Evolutionary conservation across 78 protist genomes (phyloP), one percentile per base, ranked within the genome.

Genomic region (Emiliania huxleyi): DNA sequence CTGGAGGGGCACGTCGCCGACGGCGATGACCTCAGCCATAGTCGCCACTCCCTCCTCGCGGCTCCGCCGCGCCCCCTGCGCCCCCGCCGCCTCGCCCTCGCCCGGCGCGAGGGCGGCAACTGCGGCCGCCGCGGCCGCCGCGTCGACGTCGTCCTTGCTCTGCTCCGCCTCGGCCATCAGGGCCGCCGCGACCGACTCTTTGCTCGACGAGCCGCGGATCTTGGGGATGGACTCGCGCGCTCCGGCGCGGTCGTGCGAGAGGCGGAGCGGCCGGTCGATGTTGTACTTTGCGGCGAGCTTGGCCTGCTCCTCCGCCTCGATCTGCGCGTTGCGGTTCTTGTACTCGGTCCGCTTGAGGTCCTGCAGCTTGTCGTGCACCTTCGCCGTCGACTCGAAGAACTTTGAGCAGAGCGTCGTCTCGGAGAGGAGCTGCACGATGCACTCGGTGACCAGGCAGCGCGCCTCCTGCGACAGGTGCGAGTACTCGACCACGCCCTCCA

Each of bases 261-360:
- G 81, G 33, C 21, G 5, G 42, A 22, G 21, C 21, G 81, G 81
- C 35, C 81, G 81, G 43, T 6, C 21, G 81, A 71, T 71, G 81
- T 71, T 71, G 42, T 71, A 71, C 81, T 71, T 71, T 15, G 42
- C 43, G 18, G 81, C 81, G 33, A 71, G 42, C 42, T 71, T 71
- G 19, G 81, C 81, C 81, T 71, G 81, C 81, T 71, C 81, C 42
- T 71, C 81, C 18, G 42, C 4, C 81, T 71, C 81, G 37, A 71
- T 71, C 81, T n/a, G 37, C 35, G 81, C 81, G 81, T 71, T 71
- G 81, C 81, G 81, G 21, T n/a, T 35, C 81, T 71, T 71, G 81
- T 71, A 71, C 81, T 71, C 81, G 19, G 5, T 6, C 45, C 81
- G 37, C 42, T 71, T 71, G 33, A 71, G 42, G 21, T 71, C 81